A percentile compares a stretch with the other conserved stretches of the same genome.
Evolutionary conservation across 805 yeast species (phyloP).

Genomic region (Yarrowia sp.): DNA sequence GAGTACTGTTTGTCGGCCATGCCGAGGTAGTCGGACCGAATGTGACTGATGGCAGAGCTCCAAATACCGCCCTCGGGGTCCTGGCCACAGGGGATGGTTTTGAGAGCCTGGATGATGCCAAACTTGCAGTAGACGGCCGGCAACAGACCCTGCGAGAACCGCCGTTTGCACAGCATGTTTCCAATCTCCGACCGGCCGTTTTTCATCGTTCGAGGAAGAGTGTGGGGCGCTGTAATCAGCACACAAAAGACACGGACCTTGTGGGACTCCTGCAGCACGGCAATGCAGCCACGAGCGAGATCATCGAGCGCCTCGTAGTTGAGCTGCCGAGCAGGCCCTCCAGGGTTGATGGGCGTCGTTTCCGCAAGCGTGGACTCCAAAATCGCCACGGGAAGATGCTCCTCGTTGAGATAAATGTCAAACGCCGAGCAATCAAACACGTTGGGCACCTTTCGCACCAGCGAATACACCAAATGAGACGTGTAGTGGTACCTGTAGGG

Average conservation of each 20-base stretch:
- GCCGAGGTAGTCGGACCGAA: conserved; percentile 65
- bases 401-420: conserved; percentile 79
- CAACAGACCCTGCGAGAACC: conserved; percentile 78
- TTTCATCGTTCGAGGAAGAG: conserved; percentile 81
- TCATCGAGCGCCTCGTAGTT: conserved; percentile 55
- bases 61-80: conserved; percentile 84
- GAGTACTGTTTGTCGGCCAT: conserved; percentile 78
- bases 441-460: conserved; percentile 79
- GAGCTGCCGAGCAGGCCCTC: conserved; percentile 29
- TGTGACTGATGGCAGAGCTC: conserved; percentile 76
- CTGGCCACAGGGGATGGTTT: conserved; percentile 73
- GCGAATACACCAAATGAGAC: conserved; percentile 82
- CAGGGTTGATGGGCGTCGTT: conserved; percentile 41
- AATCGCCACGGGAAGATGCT: conserved; percentile 82
- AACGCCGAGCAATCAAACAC: conserved; percentile 92
- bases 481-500: conserved; percentile 74
- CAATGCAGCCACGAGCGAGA: conserved; percentile 57
- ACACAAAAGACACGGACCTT: conserved; percentile 82
- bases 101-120: conserved; percentile 66
- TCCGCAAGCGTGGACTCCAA: conserved; percentile 72
- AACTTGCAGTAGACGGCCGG: conserved; percentile 84
- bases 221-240: conserved; percentile 76
- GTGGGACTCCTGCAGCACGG: conserved; percentile 63
- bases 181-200: conserved; percentile 93
- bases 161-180: conserved; percentile 79